Conservation (phyloP, 2,329 filamentous ascomycete species). For the Aspergillus unguis region DNA sequence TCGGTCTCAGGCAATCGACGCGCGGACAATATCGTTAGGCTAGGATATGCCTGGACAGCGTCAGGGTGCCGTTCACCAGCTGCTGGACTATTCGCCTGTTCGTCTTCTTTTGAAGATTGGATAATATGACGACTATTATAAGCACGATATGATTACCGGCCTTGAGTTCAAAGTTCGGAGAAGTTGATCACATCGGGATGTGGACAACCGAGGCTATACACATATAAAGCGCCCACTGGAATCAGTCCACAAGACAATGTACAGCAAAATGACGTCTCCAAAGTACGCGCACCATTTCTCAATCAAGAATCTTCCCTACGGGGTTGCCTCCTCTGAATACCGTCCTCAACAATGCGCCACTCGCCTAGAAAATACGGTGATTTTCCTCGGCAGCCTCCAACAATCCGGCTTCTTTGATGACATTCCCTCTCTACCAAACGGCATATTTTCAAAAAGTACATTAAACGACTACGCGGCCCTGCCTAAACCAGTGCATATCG, state of each 20-base stretch:
- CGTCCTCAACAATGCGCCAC: conserved; percentile 50
- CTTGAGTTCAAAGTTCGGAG: too few species aligned
- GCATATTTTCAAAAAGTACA: conserved; percentile 33
- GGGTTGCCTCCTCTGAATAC: conserved; percentile 45
- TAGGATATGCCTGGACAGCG: too few species aligned
- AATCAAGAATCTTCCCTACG: conserved; percentile 53
- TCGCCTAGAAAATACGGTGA: conserved; percentile 49
- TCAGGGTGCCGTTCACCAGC: too few species aligned
- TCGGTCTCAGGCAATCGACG: too few species aligned
- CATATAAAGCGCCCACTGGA: not conserved
- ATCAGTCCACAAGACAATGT: not conserved
- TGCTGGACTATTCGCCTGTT: too few species aligned
- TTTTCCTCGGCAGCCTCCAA: conserved; percentile 51
- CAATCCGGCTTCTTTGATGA: conserved; percentile 27
- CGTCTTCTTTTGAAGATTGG: too few species aligned
- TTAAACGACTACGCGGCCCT: conserved; percentile 53
- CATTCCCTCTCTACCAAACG: conserved; percentile 18
- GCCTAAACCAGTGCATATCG: conserved; percentile 35
- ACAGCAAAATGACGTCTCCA: conserved; percentile 19
- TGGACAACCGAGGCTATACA: not conserved
- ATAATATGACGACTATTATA: too few species aligned
- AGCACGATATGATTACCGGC: too few species aligned
- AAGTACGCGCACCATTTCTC: conserved; percentile 43
- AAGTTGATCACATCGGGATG: not conserved
- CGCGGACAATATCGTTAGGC: too few species aligned